Base-by-base conservation (phyloP, 1,284 basidiomycete species). In the Austroboletus niveus region DNA sequence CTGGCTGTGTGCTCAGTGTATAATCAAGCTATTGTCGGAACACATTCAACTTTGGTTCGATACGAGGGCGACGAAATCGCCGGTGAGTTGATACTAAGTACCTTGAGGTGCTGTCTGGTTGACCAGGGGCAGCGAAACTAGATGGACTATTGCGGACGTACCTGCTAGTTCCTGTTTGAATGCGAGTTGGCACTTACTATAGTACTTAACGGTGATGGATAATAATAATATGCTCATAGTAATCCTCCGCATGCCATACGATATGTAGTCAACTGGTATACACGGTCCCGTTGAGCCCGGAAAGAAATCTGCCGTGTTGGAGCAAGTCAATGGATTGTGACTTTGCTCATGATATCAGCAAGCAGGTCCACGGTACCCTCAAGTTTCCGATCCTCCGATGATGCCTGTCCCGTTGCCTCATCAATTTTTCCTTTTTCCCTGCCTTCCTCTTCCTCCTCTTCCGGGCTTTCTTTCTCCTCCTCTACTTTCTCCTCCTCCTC, bases 321-420 rank as follows among this genome's bases (percentile, higher is more conserved):
- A 53, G 42, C 41, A 49, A 46, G 48, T 70, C 50, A 72, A 48
- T 53, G 62, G 52, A 87, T 76, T 17, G 72, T 64, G 34, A 83
- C 76, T 61, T 83, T 83, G 68, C 70, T 74, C 65, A 89, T 63
- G 48, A 83, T 65, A 56, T 85, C 79, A n/a, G 80, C 80, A 32
- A 87, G 79, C n/a, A 74, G 73, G 59, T 80, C 77, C 22, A 79
- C 71, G 38, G 62, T 71, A 43, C 71, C 71, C 48, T 78, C 74
- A 20, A 62, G 61, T 10, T 67, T 59, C 35, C 27, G 43, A 50
- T 64, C 64, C 22, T 63, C 64, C 20, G 59, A 45, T 15, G 58
- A n/a, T n/a, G n/a, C n/a, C n/a, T n/a, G n/a, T n/a, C n/a, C 70
- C 51, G 75, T 69, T 32, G 69, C 68, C 41, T 73, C 70, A 51